These are phyloP conservation scores for Taxillus chinensis DNA, from an alignment of 164 flowering plant species.

Conservation along the genomic window DNA sequence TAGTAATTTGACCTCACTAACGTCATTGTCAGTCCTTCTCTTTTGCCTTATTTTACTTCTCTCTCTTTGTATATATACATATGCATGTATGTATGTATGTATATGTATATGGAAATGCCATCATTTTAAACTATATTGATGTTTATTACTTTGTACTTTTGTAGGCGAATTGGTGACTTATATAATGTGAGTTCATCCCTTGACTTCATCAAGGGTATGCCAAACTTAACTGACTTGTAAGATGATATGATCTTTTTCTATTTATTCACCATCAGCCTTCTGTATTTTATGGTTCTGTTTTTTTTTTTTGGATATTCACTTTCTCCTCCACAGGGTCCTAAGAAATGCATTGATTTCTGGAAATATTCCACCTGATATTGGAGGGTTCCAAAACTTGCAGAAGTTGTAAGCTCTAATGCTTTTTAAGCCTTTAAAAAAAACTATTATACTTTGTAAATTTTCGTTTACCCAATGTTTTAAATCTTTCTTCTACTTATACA, in stretches of 20 bases:
- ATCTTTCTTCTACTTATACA: conserved; percentile 9
- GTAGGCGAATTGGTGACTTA: conserved; percentile 18
- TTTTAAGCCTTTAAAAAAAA: background rate
- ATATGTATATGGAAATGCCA: too few relatives aligned
- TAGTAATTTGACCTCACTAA: conserved; percentile 13
- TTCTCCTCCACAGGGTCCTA: conserved; percentile 13
- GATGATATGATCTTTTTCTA: conserved; percentile 1
- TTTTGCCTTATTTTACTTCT: background rate
- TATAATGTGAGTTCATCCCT: conserved; percentile 19
- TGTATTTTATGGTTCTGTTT: too few relatives aligned
- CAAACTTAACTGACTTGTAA: conserved; percentile 23
- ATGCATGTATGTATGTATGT: too few relatives aligned
- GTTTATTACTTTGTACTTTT: background rate
- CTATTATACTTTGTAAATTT: background rate
- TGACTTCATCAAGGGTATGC: conserved; percentile 27
- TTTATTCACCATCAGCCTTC: too few relatives aligned
- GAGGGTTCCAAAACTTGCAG: conserved; percentile 13
- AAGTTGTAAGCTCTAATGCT: conserved; percentile 22
- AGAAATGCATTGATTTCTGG: conserved; percentile 25
- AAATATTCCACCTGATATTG: conserved; percentile 25
- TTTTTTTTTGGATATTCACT: background rate
- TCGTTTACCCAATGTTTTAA: background rate
- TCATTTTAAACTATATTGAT: background rate
- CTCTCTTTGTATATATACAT: background rate
- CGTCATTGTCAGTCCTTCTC: conserved; percentile 9